Evolutionary conservation across 768 basidiomycete genomes (phyloP).

Genomic region (Auricularia sp.): DNA sequence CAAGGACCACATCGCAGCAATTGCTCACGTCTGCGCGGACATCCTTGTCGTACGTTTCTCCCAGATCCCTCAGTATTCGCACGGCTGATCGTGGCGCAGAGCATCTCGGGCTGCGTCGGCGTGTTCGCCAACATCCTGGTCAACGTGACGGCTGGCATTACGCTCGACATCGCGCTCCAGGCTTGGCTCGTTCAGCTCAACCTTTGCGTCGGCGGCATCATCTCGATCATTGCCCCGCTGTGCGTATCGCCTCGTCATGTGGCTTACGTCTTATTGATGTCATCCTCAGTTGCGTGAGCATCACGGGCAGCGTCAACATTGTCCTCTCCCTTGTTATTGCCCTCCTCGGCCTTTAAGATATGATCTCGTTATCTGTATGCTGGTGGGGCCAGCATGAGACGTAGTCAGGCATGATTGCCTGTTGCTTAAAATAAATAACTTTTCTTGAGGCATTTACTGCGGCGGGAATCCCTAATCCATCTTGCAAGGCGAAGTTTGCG

Average conservation of each 20-base stretch:
- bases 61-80: neutral
- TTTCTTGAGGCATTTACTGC: too few species aligned
- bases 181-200: neutral
- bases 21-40: neutral
- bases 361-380: too few species aligned
- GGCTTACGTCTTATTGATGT: neutral
- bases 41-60: neutral
- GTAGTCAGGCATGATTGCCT: too few species aligned
- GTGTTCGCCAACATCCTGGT: neutral
- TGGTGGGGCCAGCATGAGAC: too few species aligned
- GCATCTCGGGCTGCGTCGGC: neutral
- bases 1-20: neutral
- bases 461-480: too few species aligned
- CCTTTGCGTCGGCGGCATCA: neutral
- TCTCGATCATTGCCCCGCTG: neutral
- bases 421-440: too few species aligned
- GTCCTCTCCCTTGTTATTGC: neutral
- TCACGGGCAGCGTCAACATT: neutral
- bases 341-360: neutral
- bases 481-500: too few species aligned
- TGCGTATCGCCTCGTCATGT: neutral
- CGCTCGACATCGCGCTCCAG: neutral
- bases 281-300: neutral
- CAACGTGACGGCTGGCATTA: neutral
- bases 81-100: neutral